Evolutionary conservation across 345 rosid genomes (phyloP), one percentile per base, ranked within the genome.

Genomic region (Salix purpurea): DNA sequence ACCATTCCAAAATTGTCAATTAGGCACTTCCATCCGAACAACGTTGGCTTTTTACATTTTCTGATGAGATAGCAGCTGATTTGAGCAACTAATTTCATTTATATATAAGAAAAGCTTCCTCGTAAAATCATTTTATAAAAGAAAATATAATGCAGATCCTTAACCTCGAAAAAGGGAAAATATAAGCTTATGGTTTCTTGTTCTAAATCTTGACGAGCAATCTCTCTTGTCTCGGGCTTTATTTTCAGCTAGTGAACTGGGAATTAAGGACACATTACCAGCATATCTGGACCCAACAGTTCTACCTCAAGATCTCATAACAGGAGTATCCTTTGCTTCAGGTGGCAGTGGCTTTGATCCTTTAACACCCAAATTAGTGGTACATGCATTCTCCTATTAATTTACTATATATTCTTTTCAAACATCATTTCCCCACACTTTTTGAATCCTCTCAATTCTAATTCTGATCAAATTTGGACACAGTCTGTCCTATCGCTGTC

Each of bases 261-360:
- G 94, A 80, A 81, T 93, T 32, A 90, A 87, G 69, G 84, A 77
- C 1, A 48, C 44, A 0, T 46, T 90, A 61, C 96, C 97, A 0
- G 83, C 94, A 34, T 93, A 89, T 81, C 68, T 87, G 10, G 94
- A 90, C 65, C 84, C 86, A 21, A 69, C 80, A 23, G 26, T 91
- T 69, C 66, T 70, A 71, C 77, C 76, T 42, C 54, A 78, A 67
- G 93, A 90, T 74, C 93, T 93, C 26, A 77, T 76, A 48, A 88
- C 92, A 0, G 96, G 97, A 0, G 94, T 91, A 32, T 84, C 79
- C 72, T 90, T 93, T 72, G 97, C 92, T 40, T 90, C 96, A 1
- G 88, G 90, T 15, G 97, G 90, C 46, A 21, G 86, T 4, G 97
- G 97, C 24, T 93, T 73, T 23, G 87, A 83, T 81, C 90, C 90